Percentiles rank a stretch among this genome's conserved stretches.
Evolutionary conservation across 2,329 filamentous ascomycete genomes (phyloP).

Genomic region (Fusarium nygamai): DNA sequence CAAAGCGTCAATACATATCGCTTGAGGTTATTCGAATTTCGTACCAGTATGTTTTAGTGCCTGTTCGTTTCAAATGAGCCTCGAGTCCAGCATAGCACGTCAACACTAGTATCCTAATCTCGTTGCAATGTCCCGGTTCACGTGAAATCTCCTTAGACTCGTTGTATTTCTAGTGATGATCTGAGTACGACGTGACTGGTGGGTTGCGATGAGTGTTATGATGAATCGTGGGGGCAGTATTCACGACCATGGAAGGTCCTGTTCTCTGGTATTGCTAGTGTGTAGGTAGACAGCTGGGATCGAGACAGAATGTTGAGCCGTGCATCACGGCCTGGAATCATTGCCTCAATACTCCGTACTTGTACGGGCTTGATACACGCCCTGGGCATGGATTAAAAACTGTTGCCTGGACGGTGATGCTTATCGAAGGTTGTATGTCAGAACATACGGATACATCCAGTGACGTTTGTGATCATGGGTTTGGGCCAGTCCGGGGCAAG

Average conservation of each 20-base stretch:
- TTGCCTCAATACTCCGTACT: too few relatives aligned
- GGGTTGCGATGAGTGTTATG: not conserved
- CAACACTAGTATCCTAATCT: conserved; percentile 9
- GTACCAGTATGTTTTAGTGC: conserved; percentile 31
- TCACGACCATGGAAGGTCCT: not conserved
- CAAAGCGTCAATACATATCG: not conserved
- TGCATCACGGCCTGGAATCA: not conserved
- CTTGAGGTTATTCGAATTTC: conserved; percentile 8
- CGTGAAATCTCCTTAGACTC: not conserved
- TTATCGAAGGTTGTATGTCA: conserved; percentile 4
- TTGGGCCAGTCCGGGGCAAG: conserved; percentile 28
- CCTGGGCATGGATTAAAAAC: not conserved
- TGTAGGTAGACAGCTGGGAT: not conserved
- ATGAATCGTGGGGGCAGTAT: not conserved
- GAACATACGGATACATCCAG: not conserved
- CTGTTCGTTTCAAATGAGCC: conserved; percentile 18
- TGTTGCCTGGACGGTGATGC: not conserved
- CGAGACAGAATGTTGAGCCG: not conserved
- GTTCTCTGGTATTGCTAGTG: not conserved
- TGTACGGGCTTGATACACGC: not conserved
- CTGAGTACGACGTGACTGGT: conserved; percentile 11
- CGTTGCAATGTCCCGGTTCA: conserved; percentile 9
- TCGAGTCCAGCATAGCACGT: conserved; percentile 18
- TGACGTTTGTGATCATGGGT: conserved; percentile 1
- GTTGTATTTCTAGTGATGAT: not conserved